A percentile compares a stretch with the other conserved stretches of the same genome.
These are phyloP conservation scores for Pleurotus djamor DNA, from an alignment of 768 basidiomycete genomes.

Conservation along the genomic window DNA sequence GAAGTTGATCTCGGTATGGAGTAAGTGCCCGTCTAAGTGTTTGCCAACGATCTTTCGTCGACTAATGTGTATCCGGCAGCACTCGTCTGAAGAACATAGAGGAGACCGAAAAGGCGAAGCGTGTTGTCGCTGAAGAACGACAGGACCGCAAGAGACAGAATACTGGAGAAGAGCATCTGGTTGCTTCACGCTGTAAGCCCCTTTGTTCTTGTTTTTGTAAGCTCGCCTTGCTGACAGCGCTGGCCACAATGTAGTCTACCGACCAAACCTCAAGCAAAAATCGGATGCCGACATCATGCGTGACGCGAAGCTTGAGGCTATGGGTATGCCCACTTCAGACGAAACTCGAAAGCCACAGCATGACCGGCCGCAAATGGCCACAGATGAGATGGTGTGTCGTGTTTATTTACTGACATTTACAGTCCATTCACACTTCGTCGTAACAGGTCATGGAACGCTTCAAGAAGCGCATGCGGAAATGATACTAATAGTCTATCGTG, in stretches of 20 bases:
- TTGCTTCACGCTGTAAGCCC: constrained; percentile 80
- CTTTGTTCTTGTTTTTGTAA: background rate
- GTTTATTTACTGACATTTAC: background rate
- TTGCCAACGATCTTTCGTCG: too few species aligned
- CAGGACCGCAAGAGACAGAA: constrained; percentile 52
- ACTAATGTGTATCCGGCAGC: constrained; percentile 33
- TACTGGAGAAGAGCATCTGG: constrained; percentile 80
- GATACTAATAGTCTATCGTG: constrained; percentile 13
- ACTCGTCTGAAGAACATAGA: constrained; percentile 93
- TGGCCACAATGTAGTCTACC: constrained; percentile 59
- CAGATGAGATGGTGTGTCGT: constrained; percentile 78
- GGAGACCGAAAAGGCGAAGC: constrained; percentile 95
- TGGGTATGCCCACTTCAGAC: constrained; percentile 67
- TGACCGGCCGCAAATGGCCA: constrained; percentile 77
- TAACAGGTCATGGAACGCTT: constrained; percentile 93
- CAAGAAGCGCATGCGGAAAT: constrained; percentile 93
- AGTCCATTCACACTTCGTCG: background rate
- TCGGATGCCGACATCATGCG: constrained; percentile 87
- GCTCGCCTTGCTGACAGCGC: constrained; percentile 2
- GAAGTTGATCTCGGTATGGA: constrained; percentile 99
- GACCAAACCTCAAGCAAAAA: constrained; percentile 77
- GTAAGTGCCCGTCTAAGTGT: constrained; percentile 59
- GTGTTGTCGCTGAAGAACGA: constrained; percentile 73
- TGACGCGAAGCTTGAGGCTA: constrained; percentile 85
- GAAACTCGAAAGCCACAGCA: constrained; percentile 45